Base-by-base conservation (phyloP, 495 filamentous ascomycete species). In the Cudoniella acicularis region DNA sequence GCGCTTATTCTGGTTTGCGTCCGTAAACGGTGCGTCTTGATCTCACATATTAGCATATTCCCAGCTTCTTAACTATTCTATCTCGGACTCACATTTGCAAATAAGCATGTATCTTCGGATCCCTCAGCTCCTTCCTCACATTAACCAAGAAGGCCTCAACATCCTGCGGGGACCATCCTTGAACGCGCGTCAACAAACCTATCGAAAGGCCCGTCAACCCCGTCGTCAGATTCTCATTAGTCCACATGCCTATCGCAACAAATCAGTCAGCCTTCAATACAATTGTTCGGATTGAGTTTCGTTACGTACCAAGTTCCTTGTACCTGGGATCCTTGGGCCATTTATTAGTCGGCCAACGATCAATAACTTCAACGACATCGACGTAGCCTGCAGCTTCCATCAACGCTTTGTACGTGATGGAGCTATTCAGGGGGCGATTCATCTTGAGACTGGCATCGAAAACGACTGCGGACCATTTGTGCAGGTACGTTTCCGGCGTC, bases 311-410 rank as follows among this genome's bases (percentile, higher is more conserved):
- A 16, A 53, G 27, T 53, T 57, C 54, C 23, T 49, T 57, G 9
- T 23, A 48, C 42, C 49, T 57, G n/a, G 69, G 67, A 57, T 80
- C 77, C 40, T 75, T 76, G n/a, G 81, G 70, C 81, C 81, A 84
- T 17, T 71, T 69, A 56, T 77, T 78, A 62, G 75, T 76, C 0
- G 81, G 79, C 64, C 64, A 66, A 21, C 61, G 65, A 58, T 60
- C 62, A 48, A 50, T 47, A 13, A 68, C 67, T 56, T 81, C 76
- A 4, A 52, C 59, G 17, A 83, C 74, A 51, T 83, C 77, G 2
- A 74, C 65, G 59, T 83, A 57, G 9, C 83, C 82, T 3, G 70
- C 74, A 6, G 75, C 72, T 47, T 74, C 71, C 63, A 83, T 69
- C 3, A 67, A 56, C 49, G 74, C 54, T 43, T 66, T 64, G 11